A percentile compares a stretch with the other conserved stretches of the same genome.
Conservation (phyloP, 495 filamentous ascomycete genomes). For the Penicillium cinerascens region DNA sequence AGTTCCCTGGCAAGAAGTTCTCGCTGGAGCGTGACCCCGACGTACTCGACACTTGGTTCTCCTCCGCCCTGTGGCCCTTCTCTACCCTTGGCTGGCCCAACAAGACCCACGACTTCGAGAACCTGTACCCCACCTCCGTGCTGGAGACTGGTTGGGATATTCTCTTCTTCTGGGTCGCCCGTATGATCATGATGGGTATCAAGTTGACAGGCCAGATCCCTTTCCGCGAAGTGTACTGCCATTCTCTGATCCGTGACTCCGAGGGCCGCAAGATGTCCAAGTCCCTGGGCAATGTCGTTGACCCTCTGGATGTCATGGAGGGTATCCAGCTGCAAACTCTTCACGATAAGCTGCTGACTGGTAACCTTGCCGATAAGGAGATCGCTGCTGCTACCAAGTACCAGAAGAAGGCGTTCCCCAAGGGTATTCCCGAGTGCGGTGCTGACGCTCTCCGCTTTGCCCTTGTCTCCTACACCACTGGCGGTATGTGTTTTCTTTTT, state of each 20-base stretch:
- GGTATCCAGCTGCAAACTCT: constrained; percentile 65
- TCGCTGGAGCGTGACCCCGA: constrained; percentile 64
- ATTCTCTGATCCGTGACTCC: constrained; percentile 69
- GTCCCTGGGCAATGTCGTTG: constrained; percentile 78
- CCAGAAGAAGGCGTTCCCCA: constrained; percentile 72
- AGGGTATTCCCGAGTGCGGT: constrained; percentile 84
- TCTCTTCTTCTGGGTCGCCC: constrained; percentile 78
- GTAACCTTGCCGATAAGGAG: constrained; percentile 74
- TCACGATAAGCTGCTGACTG: constrained; percentile 63
- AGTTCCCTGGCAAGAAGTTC: constrained; percentile 68
- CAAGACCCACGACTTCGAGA: constrained; percentile 60
- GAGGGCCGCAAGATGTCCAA: constrained; percentile 85
- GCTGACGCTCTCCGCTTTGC: constrained; percentile 82
- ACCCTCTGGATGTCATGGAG: constrained; percentile 75
- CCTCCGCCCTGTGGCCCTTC: constrained; percentile 77
- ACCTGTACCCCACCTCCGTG: constrained; percentile 69
- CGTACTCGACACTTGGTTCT: constrained; percentile 83
- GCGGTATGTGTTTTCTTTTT: constrained; percentile 48
- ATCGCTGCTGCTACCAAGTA: constrained; percentile 69
- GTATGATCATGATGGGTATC: constrained; percentile 79
- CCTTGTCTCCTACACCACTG: constrained; percentile 80
- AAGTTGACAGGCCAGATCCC: constrained; percentile 75
- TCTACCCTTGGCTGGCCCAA: constrained; percentile 78
- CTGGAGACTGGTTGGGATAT: constrained; percentile 87
- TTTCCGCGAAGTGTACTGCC: constrained; percentile 77